Base-by-base conservation (phyloP, 345 rosid species). In the Lepidium didymum region DNA sequence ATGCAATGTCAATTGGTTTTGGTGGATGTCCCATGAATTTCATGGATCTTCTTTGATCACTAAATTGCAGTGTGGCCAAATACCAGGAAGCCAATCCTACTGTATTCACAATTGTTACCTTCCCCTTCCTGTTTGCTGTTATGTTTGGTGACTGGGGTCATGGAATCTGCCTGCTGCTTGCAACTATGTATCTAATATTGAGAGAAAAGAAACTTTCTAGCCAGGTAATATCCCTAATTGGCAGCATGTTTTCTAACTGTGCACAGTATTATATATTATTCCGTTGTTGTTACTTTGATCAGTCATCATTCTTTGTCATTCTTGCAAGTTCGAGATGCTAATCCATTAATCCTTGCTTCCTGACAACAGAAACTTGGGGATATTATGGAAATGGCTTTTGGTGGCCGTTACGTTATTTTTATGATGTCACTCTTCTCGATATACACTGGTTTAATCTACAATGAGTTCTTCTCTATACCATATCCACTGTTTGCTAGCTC, bases 131-230 rank as follows among this genome's bases (percentile, higher is more conserved):
- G 55, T 94, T 94, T 65, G 99, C 99, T 40, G 91, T 91, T 77
- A 94, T 94, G 99, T 91, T 94, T 81, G 99, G 99, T 75, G 99
- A 94, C 67, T 94, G 97, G 99, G 99, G 99, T 2, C 99, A 91
- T 80, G 99, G 99, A 76, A 89, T 95, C 68, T 95, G 99, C 77
- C 61, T 95, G 77, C 82, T 95, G 67, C 96, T 95, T 66, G 93
- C 81, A 52, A 74, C 96, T 29, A 76, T 86, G 77, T 69, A 72
- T 72, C 80, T 84, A 62, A 60, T 95, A 34, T 23, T 82, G 72
- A 80, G 86, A 80, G 99, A 95, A 76, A 95, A 91, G 85, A 95
- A 91, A 75, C 85, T 95, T 72, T 82, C 96, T 21, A 62, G 93
- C 78, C 99, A 89, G 99, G 99, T 95, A 81, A 77, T 53, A 31